Conservation (phyloP, 108 stramenopile genomes). For the Parietichytrium sp. region DNA sequence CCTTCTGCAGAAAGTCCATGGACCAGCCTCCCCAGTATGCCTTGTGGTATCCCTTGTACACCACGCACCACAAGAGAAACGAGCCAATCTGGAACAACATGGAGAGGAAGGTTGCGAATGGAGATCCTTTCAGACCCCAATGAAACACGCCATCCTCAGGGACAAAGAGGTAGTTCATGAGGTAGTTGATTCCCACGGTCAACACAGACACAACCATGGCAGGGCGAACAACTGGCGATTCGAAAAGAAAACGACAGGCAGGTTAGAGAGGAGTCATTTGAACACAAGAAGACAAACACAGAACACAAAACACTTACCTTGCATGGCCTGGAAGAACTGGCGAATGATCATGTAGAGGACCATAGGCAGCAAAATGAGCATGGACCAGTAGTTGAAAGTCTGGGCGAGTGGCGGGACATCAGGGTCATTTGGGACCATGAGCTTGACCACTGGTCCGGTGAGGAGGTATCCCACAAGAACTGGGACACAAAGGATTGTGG, state of each 20-base stretch:
- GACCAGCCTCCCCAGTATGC: conserved; percentile 38
- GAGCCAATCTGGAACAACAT: conserved; percentile 23
- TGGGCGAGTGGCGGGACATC: conserved; percentile 21
- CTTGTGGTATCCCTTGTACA: conserved; percentile 24
- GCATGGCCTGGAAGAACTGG: conserved; percentile 39
- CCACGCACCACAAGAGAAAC: background rate
- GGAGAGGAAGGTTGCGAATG: conserved; percentile 36
- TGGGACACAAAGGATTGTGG: conserved; percentile 38
- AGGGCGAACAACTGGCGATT: background rate
- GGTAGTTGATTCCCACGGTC: conserved; percentile 19
- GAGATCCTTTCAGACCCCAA: background rate
- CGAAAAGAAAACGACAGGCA: too few species aligned
- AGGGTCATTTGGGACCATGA: conserved; percentile 21
- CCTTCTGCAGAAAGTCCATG: background rate
- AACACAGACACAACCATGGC: conserved; percentile 22
- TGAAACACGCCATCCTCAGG: background rate
- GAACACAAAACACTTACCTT: too few species aligned
- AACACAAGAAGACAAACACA: too few species aligned
- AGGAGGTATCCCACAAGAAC: conserved; percentile 31
- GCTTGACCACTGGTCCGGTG: background rate
- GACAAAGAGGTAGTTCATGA: conserved; percentile 35
- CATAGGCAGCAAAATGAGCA: conserved; percentile 23
- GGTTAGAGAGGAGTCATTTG: too few species aligned
- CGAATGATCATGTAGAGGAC: conserved; percentile 40
- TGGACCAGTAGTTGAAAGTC: conserved; percentile 17